Evolutionary conservation across 2,329 filamentous ascomycete genomes (phyloP).

Genomic region (Ceratocystis smalleyi): DNA sequence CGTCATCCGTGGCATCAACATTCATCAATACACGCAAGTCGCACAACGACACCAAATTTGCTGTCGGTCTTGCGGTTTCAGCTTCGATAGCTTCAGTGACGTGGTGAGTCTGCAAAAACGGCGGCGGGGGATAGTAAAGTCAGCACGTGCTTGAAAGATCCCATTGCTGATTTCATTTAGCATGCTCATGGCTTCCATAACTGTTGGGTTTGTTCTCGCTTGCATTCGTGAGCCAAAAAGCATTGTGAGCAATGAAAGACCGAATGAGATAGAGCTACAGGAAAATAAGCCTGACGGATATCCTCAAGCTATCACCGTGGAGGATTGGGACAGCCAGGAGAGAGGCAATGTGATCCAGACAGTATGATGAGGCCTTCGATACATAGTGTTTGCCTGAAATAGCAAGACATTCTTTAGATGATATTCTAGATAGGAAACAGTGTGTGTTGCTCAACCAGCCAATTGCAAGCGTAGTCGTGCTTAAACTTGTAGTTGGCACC

Average conservation of each 20-base stretch:
- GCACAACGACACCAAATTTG: constrained; percentile 12
- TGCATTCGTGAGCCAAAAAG: not conserved
- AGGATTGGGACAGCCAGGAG: not conserved
- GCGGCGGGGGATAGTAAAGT: not conserved
- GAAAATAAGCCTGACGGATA: not conserved
- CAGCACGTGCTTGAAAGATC: not conserved
- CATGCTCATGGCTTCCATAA: not conserved
- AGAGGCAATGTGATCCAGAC: not conserved
- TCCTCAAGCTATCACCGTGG: not conserved
- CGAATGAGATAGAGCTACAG: not conserved
- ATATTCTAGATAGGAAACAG: not conserved
- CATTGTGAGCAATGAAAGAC: not conserved
- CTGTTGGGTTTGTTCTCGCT: not conserved
- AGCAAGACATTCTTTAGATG: not conserved
- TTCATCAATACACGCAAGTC: constrained; percentile 20
- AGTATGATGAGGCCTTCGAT: not conserved
- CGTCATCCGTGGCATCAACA: constrained; percentile 24
- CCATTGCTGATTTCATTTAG: not conserved
- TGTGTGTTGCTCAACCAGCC: not conserved
- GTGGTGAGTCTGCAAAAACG: constrained; percentile 23
- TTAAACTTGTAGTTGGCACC: not conserved
- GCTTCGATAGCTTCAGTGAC: constrained; percentile 29
- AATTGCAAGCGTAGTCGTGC: not conserved
- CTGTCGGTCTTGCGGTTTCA: constrained; percentile 26
- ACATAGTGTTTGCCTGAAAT: not conserved